Evolutionary conservation across 371 early-diverging fungal species (phyloP).

Genomic region (Batkoa obscura): DNA sequence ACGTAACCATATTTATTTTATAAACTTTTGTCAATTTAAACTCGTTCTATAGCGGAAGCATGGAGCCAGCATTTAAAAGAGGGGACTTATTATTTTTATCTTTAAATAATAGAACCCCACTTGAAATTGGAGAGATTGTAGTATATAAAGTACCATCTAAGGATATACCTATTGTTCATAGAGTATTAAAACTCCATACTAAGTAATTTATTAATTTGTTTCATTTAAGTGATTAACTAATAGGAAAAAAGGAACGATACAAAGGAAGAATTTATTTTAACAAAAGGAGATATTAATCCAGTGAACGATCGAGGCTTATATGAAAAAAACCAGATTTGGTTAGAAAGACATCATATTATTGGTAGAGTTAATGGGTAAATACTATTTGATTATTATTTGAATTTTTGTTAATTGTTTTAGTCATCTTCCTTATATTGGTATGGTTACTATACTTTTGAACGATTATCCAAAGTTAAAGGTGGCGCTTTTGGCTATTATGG

Average conservation of each 20-base stretch:
- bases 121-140: conserved; percentile 82
- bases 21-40: neutral
- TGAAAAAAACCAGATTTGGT: conserved; percentile 75
- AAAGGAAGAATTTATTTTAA: conserved; percentile 64
- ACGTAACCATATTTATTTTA: conserved; percentile 18
- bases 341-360: conserved; percentile 65
- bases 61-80: conserved; percentile 96
- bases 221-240: neutral
- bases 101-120: conserved; percentile 39
- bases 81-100: conserved; percentile 93
- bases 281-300: conserved; percentile 98
- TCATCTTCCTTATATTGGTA: conserved; percentile 85
- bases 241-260: conserved; percentile 21
- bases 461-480: conserved; percentile 83
- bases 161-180: conserved; percentile 96
- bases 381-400: conserved; percentile 4
- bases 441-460: conserved; percentile 90
- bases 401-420: conserved; percentile 15
- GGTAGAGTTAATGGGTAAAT: conserved; percentile 70
- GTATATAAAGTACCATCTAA: conserved; percentile 89
- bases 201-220: conserved; percentile 25
- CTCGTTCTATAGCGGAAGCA: conserved; percentile 63
- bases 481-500: conserved; percentile 56
- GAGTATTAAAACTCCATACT: conserved; percentile 79
- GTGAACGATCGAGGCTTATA: conserved; percentile 89